Evolutionary conservation across 2,329 filamentous ascomycete genomes (phyloP).

Genomic region (Aaosphaeria arxii): DNA sequence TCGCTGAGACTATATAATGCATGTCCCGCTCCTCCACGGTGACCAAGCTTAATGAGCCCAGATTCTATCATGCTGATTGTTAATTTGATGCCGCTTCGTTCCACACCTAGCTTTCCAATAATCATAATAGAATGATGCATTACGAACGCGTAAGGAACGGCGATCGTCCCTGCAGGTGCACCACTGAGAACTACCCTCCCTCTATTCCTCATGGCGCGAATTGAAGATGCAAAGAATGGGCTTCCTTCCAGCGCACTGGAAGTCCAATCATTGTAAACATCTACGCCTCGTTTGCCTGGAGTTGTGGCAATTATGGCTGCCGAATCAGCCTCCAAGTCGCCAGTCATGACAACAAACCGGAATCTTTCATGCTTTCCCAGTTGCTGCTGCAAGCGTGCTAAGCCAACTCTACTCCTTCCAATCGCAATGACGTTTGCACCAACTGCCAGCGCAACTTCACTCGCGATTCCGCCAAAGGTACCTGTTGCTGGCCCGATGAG

Average conservation of each 20-base stretch:
- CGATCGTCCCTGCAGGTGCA: not conserved
- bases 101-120: not conserved
- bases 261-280: not conserved
- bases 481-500: constrained; percentile 45
- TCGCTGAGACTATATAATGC: not conserved
- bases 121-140: not conserved
- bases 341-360: not conserved
- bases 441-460: constrained; percentile 47
- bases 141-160: not conserved
- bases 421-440: constrained; percentile 52
- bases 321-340: not conserved
- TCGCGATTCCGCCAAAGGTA: constrained; percentile 45
- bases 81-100: not conserved
- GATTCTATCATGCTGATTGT: not conserved
- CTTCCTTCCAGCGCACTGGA: not conserved
- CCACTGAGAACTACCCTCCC: not conserved
- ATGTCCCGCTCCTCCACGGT: not conserved
- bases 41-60: not conserved
- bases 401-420: constrained; percentile 39
- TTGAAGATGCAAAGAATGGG: not conserved
- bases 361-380: not conserved
- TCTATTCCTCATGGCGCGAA: not conserved
- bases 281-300: not conserved
- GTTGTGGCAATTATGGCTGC: not conserved
- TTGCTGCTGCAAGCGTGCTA: not conserved